Evolutionary conservation across 805 yeast species (phyloP).

Genomic region (Kluyveromyces wickerhamii): DNA sequence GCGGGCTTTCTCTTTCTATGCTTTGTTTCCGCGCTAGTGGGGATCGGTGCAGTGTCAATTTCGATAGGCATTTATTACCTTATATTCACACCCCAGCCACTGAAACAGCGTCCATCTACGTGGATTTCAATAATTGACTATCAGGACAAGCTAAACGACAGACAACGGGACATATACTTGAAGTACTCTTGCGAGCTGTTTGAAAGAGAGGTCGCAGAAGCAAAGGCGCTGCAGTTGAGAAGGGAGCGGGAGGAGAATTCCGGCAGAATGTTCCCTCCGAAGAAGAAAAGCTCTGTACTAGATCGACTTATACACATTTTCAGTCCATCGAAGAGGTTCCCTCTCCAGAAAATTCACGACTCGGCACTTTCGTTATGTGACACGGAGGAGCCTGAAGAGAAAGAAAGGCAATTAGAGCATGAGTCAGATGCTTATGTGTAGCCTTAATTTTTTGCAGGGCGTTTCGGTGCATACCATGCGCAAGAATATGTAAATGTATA

Average conservation of each 20-base stretch:
- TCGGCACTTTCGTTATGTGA: too few species aligned
- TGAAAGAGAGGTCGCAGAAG: constrained; percentile 1
- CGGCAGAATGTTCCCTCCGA: neutral
- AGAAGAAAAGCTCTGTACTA: too few species aligned
- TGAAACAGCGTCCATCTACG: neutral
- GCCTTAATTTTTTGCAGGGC: too few species aligned
- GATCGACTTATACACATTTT: too few species aligned
- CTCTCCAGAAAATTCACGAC: too few species aligned
- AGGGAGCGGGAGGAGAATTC: neutral
- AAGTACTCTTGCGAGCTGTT: constrained; percentile 1
- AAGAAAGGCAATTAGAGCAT: too few species aligned
- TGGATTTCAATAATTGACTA: constrained; percentile 3
- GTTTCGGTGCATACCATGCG: too few species aligned
- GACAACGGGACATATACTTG: constrained; percentile 2
- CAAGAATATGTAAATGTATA: too few species aligned
- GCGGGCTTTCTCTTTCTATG: constrained; percentile 1
- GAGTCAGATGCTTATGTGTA: too few species aligned
- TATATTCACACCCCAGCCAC: neutral
- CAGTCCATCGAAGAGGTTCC: too few species aligned
- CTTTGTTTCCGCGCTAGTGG: neutral
- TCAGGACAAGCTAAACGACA: constrained; percentile 1
- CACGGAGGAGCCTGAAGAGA: too few species aligned
- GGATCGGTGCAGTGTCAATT: neutral
- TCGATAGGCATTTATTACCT: constrained; percentile 1
- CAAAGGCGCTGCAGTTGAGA: neutral